A percentile compares a stretch with the other conserved stretches of the same genome.
phyloP scores from a whole-genome alignment of 768 basidiomycete species.

The Rhizopogon sp. region DNA sequence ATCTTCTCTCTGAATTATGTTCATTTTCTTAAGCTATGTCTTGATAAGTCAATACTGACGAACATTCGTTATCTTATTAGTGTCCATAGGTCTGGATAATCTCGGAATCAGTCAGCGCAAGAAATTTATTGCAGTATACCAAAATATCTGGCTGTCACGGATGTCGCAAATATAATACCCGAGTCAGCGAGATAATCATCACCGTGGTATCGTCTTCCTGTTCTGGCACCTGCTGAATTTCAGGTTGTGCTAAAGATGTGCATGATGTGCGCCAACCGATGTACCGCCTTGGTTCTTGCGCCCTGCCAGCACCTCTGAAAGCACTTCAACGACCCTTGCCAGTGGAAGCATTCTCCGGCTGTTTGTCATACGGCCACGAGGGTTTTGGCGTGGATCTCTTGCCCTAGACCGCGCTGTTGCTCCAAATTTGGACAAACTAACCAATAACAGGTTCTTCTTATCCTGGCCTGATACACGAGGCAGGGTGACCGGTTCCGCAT shows the following conservation, averaged over 20 bases:
- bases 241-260: background rate
- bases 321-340: conserved; percentile 4
- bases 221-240: background rate
- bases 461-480: conserved; percentile 24
- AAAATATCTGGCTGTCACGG: background rate
- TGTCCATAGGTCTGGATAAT: background rate
- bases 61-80: background rate
- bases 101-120: background rate
- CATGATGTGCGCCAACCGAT: background rate
- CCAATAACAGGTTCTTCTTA: background rate
- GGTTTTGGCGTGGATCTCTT: background rate
- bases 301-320: conserved; percentile 5
- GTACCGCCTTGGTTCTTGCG: conserved; percentile 5
- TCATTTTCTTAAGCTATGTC: background rate
- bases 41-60: conserved; percentile 9
- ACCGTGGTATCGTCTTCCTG: background rate
- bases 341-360: conserved; percentile 1
- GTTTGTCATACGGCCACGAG: background rate
- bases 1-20: conserved; percentile 31
- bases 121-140: background rate
- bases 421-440: background rate
- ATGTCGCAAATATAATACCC: background rate
- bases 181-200: background rate
- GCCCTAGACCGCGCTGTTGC: background rate
- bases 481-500: conserved; percentile 20